A percentile compares a stretch with the other conserved stretches of the same genome.
These are phyloP conservation scores for Lactifluus subvellereus DNA, from an alignment of 768 basidiomycete species.

Conservation along the genomic window DNA sequence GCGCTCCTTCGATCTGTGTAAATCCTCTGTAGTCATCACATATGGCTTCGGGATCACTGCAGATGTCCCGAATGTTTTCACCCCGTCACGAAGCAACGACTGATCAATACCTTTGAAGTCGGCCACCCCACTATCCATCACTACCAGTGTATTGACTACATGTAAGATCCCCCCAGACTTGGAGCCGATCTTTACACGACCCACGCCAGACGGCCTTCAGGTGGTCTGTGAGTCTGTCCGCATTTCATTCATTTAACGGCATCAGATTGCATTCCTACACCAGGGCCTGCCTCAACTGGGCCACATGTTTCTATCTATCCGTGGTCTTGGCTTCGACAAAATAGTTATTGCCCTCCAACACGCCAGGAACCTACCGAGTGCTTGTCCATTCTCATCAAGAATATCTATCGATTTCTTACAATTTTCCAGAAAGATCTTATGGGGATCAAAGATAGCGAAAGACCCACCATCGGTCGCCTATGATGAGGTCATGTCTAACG, in stretches of 20 bases:
- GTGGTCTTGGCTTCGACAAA: conserved; percentile 73
- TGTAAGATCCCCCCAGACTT: conserved; percentile 72
- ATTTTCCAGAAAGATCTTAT: conserved; percentile 56
- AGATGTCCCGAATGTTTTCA: conserved; percentile 85
- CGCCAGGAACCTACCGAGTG: conserved; percentile 39
- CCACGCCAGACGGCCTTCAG: conserved; percentile 57
- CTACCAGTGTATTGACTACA: neutral
- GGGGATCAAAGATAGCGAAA: conserved; percentile 72
- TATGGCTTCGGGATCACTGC: conserved; percentile 93
- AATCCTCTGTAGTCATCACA: conserved; percentile 58
- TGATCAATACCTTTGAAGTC: conserved; percentile 81
- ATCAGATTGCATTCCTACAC: neutral
- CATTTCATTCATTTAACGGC: neutral
- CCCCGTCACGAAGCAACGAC: conserved; percentile 80
- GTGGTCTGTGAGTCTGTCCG: conserved; percentile 55
- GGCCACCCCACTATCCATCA: conserved; percentile 16
- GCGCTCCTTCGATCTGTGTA: neutral
- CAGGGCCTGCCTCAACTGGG: conserved; percentile 49
- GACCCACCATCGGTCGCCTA: conserved; percentile 71
- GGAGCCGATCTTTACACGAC: conserved; percentile 51
- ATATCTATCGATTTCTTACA: neutral
- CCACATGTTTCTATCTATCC: conserved; percentile 81
- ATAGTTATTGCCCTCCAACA: conserved; percentile 69
- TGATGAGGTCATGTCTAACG: conserved; percentile 62
- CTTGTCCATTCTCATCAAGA: conserved; percentile 25